Percentiles rank a stretch among this genome's conserved stretches.
Conservation (phyloP, 2,329 filamentous ascomycete species). For the Parastagonospora avenae region DNA sequence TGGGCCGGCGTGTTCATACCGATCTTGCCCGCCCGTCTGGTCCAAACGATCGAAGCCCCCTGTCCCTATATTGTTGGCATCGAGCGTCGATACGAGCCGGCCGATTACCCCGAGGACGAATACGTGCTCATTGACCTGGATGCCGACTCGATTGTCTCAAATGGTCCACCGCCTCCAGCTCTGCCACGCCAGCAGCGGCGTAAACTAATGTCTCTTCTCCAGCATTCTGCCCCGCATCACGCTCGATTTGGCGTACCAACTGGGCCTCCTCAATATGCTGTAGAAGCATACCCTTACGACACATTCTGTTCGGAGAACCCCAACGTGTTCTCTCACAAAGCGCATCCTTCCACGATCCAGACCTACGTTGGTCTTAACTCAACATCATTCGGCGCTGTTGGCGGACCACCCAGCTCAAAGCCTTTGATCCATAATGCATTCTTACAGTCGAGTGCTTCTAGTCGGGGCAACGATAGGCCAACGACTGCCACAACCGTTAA, state of each 20-base stretch:
- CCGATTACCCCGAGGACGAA: conserved; percentile 89
- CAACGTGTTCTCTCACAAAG: conserved; percentile 74
- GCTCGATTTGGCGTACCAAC: conserved; percentile 81
- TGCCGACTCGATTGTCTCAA: conserved; percentile 86
- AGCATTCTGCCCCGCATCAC: conserved; percentile 88
- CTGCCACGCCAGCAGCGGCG: conserved; percentile 87
- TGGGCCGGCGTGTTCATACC: conserved; percentile 97
- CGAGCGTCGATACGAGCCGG: conserved; percentile 85
- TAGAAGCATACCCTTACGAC: conserved; percentile 91
- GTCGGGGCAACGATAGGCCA: conserved; percentile 70
- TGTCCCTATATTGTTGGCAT: conserved; percentile 98
- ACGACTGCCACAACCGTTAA: conserved; percentile 52
- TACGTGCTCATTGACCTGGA: conserved; percentile 95
- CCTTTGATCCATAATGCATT: conserved; percentile 91
- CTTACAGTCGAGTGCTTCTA: conserved; percentile 72
- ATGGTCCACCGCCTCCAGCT: conserved; percentile 72
- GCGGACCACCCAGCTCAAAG: conserved; percentile 56
- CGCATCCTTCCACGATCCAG: conserved; percentile 73
- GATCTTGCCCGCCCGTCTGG: conserved; percentile 80
- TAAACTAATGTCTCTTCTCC: conserved; percentile 86
- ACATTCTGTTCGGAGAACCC: conserved; percentile 87
- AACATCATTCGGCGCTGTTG: conserved; percentile 77
- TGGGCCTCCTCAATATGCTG: conserved; percentile 90
- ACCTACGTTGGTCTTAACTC: conserved; percentile 92
- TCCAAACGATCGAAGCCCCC: conserved; percentile 90